These are phyloP conservation scores for Fusarium globosum DNA, from an alignment of 2,329 filamentous ascomycete species.

Conservation along the genomic window DNA sequence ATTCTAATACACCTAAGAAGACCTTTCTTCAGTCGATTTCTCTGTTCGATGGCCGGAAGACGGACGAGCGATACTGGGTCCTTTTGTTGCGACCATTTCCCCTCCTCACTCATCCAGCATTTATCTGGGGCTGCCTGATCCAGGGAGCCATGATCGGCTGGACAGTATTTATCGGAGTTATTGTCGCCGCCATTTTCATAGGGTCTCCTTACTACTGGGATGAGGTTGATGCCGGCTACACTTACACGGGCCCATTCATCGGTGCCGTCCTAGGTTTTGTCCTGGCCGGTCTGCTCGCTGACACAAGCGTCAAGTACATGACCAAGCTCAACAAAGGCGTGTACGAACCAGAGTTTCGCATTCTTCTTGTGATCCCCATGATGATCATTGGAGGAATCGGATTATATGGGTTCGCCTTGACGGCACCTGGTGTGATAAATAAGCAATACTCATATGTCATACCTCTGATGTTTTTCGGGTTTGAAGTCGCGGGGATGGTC, in stretches of 20 bases:
- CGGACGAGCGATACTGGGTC: conserved; percentile 77
- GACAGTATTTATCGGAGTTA: conserved; percentile 91
- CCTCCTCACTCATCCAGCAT: conserved; percentile 84
- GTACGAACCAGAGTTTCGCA: conserved; percentile 92
- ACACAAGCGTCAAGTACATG: conserved; percentile 76
- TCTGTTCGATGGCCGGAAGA: conserved; percentile 85
- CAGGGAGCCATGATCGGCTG: conserved; percentile 94
- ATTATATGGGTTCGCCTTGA: conserved; percentile 86
- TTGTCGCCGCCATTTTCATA: conserved; percentile 84
- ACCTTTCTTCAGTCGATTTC: conserved; percentile 70
- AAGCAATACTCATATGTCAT: conserved; percentile 75
- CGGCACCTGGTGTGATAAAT: conserved; percentile 67
- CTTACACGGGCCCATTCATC: conserved; percentile 87
- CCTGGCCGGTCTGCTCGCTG: conserved; percentile 78
- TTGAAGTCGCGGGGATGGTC: conserved; percentile 91
- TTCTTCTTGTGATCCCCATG: conserved; percentile 85
- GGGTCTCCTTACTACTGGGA: conserved; percentile 84
- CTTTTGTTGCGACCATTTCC: conserved; percentile 80
- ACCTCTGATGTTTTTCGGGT: conserved; percentile 83
- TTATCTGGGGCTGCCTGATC: conserved; percentile 82
- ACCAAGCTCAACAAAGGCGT: conserved; percentile 81
- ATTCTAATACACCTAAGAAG: conserved; percentile 59
- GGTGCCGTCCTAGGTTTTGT: conserved; percentile 83
- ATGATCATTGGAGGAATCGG: conserved; percentile 81
- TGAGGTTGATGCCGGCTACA: conserved; percentile 84